phyloP scores from a whole-genome alignment of 2,329 filamentous ascomycete species.

The Alternaria sp. region DNA sequence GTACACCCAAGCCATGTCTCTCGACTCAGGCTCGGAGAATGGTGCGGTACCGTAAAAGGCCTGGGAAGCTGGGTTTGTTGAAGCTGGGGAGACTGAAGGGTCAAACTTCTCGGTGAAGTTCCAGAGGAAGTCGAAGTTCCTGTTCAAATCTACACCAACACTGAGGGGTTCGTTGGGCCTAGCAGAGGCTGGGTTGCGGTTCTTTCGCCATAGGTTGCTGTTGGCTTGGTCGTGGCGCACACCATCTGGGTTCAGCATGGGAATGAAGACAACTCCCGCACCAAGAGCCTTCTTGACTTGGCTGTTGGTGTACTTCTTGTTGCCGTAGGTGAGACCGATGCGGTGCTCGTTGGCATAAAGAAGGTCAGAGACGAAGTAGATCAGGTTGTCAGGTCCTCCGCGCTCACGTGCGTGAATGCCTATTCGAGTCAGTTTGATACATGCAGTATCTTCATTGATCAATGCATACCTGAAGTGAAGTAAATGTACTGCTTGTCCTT shows the following conservation, averaged over 20 bases:
- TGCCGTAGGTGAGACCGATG: conserved; percentile 60
- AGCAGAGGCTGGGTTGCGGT: conserved; percentile 48
- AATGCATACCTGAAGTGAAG: conserved; percentile 53
- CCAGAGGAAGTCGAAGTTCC: conserved; percentile 61
- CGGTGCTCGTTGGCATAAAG: conserved; percentile 59
- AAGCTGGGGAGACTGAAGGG: conserved; percentile 47
- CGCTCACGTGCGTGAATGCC: conserved; percentile 64
- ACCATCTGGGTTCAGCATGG: conserved; percentile 41
- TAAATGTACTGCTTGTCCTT: conserved; percentile 57
- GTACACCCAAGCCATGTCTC: conserved; percentile 61
- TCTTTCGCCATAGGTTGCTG: conserved; percentile 44
- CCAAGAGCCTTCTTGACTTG: conserved; percentile 60
- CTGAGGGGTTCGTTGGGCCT: conserved; percentile 17
- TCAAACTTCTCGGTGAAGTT: conserved; percentile 58
- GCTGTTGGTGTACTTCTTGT: conserved; percentile 57
- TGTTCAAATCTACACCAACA: conserved; percentile 41
- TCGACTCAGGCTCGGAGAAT: conserved; percentile 64
- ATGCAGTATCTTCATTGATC: not conserved
- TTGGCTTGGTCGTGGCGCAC: conserved; percentile 39
- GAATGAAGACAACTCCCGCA: conserved; percentile 60
- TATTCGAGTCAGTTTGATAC: not conserved
- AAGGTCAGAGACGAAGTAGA: conserved; percentile 65
- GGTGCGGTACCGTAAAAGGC: conserved; percentile 60
- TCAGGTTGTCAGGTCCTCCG: conserved; percentile 62
- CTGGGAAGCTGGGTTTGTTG: conserved; percentile 52